Evolutionary conservation across 1,139 yeast genomes (phyloP), one percentile per base, ranked within the genome.

Genomic region (Hyphopichia pseudoburtonii): DNA sequence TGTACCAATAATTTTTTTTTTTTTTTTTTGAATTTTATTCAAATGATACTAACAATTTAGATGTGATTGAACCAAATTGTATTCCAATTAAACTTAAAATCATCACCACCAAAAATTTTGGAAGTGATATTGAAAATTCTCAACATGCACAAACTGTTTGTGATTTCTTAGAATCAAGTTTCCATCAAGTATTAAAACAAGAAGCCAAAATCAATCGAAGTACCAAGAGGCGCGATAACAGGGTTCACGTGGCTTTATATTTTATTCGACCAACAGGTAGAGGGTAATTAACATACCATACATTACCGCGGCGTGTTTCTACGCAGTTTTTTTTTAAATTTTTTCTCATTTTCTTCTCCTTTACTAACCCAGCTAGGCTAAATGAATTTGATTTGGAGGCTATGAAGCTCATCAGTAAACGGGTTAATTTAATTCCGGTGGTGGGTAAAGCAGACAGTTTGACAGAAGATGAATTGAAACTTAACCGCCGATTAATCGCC

Each of bases 181-280:
- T 80, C 51, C 78, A 79, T 43, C 48, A 54, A 16, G 73, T 78
- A 25, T 65, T 82, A 35, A 67, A 67, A 21, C 86, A 82, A 49
- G 90, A 83, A 52, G 60, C 74, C 30, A 73, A 80, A 46, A 78
- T 82, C 33, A 66, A 74, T 43, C 69, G 89, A 52, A 73, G 74
- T 45, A 71, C 80, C 10, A 64, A 67, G 37, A 65, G 67, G 40
- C 68, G 64, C 39, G 89, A 83, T 54, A 71, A 73, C 17, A 62
- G 88, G 43, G 76, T 83, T 30, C 89, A 83, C 56, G 82, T 72
- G 17, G 76, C 82, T 37, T 51, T 82, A 29, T 80, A 80, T 51
- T 80, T 82, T 47, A 62, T 83, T 30, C 70, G 74, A 38, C 78
- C 86, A 15, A 78, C 77, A 1, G 73, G 78, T 19, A 76, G 71